Evolutionary conservation across 164 flowering plant species (phyloP).

Genomic region (Liquidambar formosana): DNA sequence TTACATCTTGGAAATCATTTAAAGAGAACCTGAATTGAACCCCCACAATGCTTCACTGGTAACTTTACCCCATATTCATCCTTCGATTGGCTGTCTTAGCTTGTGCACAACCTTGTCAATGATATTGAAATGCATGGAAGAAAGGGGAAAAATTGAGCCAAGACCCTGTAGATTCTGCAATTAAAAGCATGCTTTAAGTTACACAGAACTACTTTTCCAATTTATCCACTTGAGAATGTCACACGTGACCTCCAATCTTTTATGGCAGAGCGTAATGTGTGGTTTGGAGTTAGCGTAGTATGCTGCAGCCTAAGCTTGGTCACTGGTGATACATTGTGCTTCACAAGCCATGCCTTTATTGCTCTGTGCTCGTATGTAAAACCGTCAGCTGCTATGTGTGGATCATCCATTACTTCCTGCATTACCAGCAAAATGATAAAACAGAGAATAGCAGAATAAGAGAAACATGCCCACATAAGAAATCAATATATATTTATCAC

Average conservation of each 20-base stretch:
- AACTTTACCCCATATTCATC: background rate
- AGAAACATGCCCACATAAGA: background rate
- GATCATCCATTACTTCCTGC: conserved; percentile 82
- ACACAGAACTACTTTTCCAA: background rate
- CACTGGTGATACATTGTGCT: conserved; percentile 59
- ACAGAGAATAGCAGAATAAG: background rate
- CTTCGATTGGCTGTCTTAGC: background rate
- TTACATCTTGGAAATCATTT: background rate
- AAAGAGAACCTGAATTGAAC: background rate
- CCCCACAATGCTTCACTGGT: background rate
- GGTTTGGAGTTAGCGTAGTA: conserved; percentile 50
- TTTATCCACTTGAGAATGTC: conserved; percentile 7
- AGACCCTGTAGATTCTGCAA: background rate
- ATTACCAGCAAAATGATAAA: background rate
- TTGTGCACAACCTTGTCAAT: background rate
- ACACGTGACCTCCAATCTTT: conserved; percentile 54
- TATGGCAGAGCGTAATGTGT: conserved; percentile 61
- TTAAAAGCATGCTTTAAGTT: background rate
- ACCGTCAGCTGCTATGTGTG: conserved; percentile 80
- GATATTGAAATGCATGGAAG: background rate
- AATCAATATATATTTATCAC: background rate
- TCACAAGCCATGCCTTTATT: conserved; percentile 73
- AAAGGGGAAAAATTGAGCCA: background rate
- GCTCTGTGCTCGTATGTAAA: conserved; percentile 75
- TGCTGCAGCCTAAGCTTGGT: conserved; percentile 54